Evolutionary conservation across 1,284 basidiomycete species (phyloP).

Genomic region (Apiotrichum mycotoxinovorans): DNA sequence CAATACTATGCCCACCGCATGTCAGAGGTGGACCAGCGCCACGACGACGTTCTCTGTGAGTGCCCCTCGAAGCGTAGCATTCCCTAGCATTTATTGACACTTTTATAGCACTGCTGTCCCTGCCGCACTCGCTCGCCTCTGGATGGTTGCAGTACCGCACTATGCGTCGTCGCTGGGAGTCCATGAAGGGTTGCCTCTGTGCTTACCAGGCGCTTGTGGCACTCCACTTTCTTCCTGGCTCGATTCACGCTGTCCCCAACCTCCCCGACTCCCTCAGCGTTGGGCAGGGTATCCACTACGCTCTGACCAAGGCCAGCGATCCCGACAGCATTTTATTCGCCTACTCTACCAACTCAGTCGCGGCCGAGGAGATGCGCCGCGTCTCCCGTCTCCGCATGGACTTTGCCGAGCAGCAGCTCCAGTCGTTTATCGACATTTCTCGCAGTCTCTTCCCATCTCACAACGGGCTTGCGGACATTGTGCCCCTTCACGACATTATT

Average conservation of each 20-base stretch:
- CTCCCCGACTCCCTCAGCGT: conserved; percentile 24
- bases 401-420: conserved; percentile 29
- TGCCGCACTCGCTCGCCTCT: conserved; percentile 11
- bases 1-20: conserved; percentile 26
- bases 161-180: conserved; percentile 34
- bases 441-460: conserved; percentile 14
- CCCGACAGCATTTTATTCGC: conserved; percentile 35
- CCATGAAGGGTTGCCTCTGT: conserved; percentile 27
- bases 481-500: conserved; percentile 34
- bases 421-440: conserved; percentile 28
- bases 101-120: conserved; percentile 17
- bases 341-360: conserved; percentile 19
- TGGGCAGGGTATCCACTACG: conserved; percentile 25
- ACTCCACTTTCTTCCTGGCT: conserved; percentile 36
- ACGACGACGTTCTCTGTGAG: conserved; percentile 37
- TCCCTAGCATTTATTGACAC: neutral
- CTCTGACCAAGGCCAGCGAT: conserved; percentile 28
- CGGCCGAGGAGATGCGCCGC: conserved; percentile 31
- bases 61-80: neutral
- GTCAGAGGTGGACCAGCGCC: conserved; percentile 28
- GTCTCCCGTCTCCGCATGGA: conserved; percentile 29
- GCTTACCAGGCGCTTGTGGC: conserved; percentile 37
- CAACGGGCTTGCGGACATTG: conserved; percentile 11
- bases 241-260: conserved; percentile 23
- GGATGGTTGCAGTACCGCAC: conserved; percentile 37